Conservation (phyloP, 441 rosid genomes). For the Kokia cookei region DNA sequence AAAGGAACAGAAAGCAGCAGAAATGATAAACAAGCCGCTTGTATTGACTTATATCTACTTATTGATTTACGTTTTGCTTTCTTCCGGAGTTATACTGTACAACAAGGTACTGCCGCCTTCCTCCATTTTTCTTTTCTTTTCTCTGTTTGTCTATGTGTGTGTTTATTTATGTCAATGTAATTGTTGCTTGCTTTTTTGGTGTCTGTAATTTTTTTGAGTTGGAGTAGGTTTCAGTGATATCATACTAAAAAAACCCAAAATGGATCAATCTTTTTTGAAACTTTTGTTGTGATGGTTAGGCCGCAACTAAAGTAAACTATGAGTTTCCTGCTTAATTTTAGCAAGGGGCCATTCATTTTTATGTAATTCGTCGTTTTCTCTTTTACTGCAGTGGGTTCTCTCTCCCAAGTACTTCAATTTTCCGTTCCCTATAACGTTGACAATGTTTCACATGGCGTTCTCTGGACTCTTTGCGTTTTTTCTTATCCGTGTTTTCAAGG, state of each 20-base stretch:
- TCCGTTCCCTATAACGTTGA: slow-evolving; percentile 87
- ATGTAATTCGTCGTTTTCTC: background rate
- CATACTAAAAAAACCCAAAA: background rate
- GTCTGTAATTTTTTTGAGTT: background rate
- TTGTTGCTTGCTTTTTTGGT: background rate
- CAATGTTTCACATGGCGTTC: slow-evolving; percentile 99
- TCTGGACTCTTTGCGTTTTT: slow-evolving; percentile 76
- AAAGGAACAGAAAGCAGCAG: slow-evolving; percentile 19
- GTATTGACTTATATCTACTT: slow-evolving; percentile 81
- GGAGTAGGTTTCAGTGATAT: background rate
- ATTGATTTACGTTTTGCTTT: slow-evolving; percentile 75
- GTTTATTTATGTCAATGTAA: background rate
- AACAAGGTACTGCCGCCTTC: slow-evolving; percentile 55
- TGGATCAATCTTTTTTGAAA: background rate
- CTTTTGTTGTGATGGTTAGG: background rate
- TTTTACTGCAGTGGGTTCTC: slow-evolving; percentile 83
- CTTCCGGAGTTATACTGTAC: slow-evolving; percentile 88
- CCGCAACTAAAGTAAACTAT: background rate
- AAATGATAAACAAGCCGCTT: slow-evolving; percentile 68
- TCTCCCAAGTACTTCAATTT: slow-evolving; percentile 92
- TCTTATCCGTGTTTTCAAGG: slow-evolving; percentile 95
- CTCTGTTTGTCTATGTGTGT: background rate
- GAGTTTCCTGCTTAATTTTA: background rate
- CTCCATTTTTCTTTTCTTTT: background rate
- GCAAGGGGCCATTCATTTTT: background rate